Evolutionary conservation across 352 stramenopile species (phyloP).

Genomic region (Blastocystis hominis): DNA sequence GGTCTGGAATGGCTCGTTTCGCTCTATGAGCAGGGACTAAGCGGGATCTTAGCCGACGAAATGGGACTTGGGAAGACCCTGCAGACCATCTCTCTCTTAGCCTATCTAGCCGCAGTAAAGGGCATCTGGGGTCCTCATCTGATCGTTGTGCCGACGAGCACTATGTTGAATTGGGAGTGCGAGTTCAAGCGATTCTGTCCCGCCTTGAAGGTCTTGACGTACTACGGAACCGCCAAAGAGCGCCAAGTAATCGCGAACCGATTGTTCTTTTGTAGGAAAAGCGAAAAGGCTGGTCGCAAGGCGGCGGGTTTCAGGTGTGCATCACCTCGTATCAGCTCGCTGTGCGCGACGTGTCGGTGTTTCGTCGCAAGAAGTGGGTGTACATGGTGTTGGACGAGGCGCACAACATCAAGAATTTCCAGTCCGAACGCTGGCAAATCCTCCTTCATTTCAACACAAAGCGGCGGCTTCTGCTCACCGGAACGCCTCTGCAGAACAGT

Average conservation of each 20-base stretch:
- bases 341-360: constrained; percentile 88
- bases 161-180: constrained; percentile 96
- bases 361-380: constrained; percentile 97
- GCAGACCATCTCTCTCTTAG: constrained; percentile 94
- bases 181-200: constrained; percentile 95
- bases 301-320: constrained; percentile 88
- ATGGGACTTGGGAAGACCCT: constrained; percentile 87
- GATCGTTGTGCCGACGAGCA: constrained; percentile 91
- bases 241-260: constrained; percentile 72
- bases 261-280: constrained; percentile 63
- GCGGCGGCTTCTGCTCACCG: constrained; percentile 76
- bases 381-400: constrained; percentile 95
- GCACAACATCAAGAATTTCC: constrained; percentile 93
- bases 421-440: constrained; percentile 74
- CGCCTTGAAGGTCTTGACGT: constrained; percentile 91
- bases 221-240: constrained; percentile 89
- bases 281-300: constrained; percentile 85
- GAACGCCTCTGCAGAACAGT: constrained; percentile 94
- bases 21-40: constrained; percentile 88
- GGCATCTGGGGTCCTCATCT: constrained; percentile 94
- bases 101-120: constrained; percentile 79
- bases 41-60: constrained; percentile 95
- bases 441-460: constrained; percentile 59
- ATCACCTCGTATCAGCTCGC: constrained; percentile 97
- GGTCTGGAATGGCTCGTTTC: constrained; percentile 94